phyloP scores from a whole-genome alignment of 306 rosid genomes.

The Urtica urens region DNA sequence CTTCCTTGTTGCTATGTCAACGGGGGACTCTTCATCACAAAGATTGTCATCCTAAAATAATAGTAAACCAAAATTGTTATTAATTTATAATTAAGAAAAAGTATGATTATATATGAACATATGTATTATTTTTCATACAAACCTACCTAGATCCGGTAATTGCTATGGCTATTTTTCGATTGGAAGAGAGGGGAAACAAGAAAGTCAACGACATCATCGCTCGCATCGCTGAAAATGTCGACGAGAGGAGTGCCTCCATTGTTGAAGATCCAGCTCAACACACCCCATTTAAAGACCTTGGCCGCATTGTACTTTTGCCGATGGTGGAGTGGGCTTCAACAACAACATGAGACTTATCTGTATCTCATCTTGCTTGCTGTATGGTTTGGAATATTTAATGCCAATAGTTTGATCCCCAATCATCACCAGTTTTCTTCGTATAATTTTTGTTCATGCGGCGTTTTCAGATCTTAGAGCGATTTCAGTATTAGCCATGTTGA shows the following conservation, averaged over 20 bases:
- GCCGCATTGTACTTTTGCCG: conserved; percentile 30
- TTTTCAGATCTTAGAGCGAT: too few species aligned
- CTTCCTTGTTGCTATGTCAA: conserved; percentile 23
- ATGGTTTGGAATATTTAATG: too few species aligned
- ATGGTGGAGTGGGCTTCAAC: too few species aligned
- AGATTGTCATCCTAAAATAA: conserved; percentile 1
- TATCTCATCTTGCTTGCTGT: too few species aligned
- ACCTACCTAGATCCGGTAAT: conserved; percentile 40
- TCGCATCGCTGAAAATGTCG: conserved; percentile 25
- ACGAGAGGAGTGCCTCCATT: conserved; percentile 25
- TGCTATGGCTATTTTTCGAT: conserved; percentile 1
- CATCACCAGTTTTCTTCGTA: too few species aligned
- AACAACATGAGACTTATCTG: too few species aligned
- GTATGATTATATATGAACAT: too few species aligned
- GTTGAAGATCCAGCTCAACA: conserved; percentile 18
- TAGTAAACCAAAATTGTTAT: not conserved
- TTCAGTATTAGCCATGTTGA: too few species aligned
- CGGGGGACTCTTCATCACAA: not conserved
- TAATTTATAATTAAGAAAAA: too few species aligned
- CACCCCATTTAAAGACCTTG: conserved; percentile 26
- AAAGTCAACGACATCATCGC: conserved; percentile 33
- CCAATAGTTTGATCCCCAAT: too few species aligned
- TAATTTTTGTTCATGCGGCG: too few species aligned
- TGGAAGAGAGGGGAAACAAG: conserved; percentile 35
- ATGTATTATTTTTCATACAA: too few species aligned